Evolutionary conservation across 78 protist species (phyloP).

Genomic region (Dictyostelium intermedium): DNA sequence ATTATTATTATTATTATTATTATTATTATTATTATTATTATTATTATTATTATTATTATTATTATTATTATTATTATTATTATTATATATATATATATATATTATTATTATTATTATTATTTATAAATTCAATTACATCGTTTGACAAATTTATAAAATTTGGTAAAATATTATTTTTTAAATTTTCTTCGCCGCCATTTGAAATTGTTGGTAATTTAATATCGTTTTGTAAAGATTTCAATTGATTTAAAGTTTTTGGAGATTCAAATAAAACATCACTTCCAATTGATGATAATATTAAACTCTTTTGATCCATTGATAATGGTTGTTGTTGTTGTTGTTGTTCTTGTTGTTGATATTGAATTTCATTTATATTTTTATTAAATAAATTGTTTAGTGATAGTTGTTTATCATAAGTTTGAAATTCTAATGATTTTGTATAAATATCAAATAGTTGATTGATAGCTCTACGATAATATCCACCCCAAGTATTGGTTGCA

Average conservation of each 20-base stretch:
- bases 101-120: too few species aligned
- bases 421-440: conserved; percentile 31
- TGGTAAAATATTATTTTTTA: background rate
- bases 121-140: background rate
- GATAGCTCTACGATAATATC: conserved; percentile 4
- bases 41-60: too few species aligned
- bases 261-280: conserved; percentile 1
- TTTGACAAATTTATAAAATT: background rate
- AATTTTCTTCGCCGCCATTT: background rate
- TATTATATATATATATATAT: too few species aligned
- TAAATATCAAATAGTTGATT: conserved; percentile 22
- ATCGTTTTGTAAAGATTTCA: background rate
- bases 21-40: too few species aligned
- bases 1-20: too few species aligned
- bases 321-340: background rate
- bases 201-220: background rate
- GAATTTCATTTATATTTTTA: background rate
- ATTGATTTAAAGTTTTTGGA: background rate
- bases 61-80: too few species aligned
- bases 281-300: background rate
- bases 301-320: background rate
- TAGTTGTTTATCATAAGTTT: background rate
- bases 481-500: conserved; percentile 56
- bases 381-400: background rate
- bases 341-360: background rate